Evolutionary conservation across 768 basidiomycete species (phyloP), one percentile per base, ranked within the genome.

Genomic region (Pleurotus djamor): DNA sequence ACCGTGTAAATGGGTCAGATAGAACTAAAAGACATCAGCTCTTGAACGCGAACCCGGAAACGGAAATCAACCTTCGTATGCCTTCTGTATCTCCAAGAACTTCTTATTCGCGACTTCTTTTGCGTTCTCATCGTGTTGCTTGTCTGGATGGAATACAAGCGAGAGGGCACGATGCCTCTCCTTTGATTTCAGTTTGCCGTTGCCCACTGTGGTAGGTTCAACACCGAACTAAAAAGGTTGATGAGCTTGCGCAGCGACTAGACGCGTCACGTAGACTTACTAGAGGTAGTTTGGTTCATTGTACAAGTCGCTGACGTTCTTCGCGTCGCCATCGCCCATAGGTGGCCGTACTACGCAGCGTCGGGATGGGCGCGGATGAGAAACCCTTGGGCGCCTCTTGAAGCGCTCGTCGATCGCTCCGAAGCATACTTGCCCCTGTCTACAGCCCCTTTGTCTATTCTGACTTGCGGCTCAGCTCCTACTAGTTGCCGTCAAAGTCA

Each of bases 71-170:
- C 89, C 83, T 81, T 94, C 86, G 68, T 94, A 94, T 10, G 93
- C 92, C 63, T 87, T 88, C 63, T 93, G 91, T 17, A 95, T 81
- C 68, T 88, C 84, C 14, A 88, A 78, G 62, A 94, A 94, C 52
- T 81, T 82, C 35, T 79, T 77, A 28, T 85, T 81, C 0, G 93
- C 91, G 1, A 83, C 78, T 51, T 74, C 78, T 66, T 83, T 85
- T 60, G 78, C 72, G 14, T 69, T 69, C 55, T 83, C 81, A 66
- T 85, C 83, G 17, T 77, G 80, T 60, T 94, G 90, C 67, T 88
- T 89, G 79, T 96, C 93, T 0, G 93, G 93, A 65, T 96, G 93
- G 63, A 91, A 92, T 16, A 88, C 74, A 33, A 94, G 79, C 4
- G 92, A 93, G 32, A 94, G 71, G 4, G 83, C 69, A 44, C 83